Base-by-base conservation (phyloP, 495 filamentous ascomycete genomes). In the Trichocladium uniseriatum region DNA sequence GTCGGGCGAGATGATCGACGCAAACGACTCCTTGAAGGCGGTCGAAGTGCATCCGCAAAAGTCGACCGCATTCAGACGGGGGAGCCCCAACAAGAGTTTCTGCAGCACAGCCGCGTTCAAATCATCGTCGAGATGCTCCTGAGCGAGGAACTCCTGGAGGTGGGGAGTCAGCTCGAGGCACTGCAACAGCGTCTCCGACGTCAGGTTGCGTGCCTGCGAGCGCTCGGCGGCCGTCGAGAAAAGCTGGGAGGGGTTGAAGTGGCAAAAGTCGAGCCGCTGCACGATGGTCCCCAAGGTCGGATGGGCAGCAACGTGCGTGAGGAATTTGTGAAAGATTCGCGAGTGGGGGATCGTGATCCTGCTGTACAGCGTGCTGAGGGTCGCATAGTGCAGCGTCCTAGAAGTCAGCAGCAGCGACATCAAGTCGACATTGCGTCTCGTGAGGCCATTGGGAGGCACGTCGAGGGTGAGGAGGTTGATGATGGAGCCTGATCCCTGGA, bases 291-390 rank as follows among this genome's bases (percentile, higher is more conserved):
- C 87, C 43, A 90, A 72, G 11, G 80, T 76, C 11, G 80, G 81
- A 61, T 90, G 79, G 41, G 76, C 71, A 14, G 74, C 66, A 57
- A 92, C 86, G 57, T 87, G 86, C 48, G 73, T 69, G 27, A 90
- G 77, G 51, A 90, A 88, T 67, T 94, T 94, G 56, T 80, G 82
- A 68, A 90, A 94, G 62, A 91, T 87, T 38, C 81, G 66, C 13
- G 88, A 92, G 68, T 91, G 88, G 5, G 88, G 88, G 57, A 94
- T 83, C 19, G 86, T 90, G 71, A 92, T 86, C 62, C 85, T 80
- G 56, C 78, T 73, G 71, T 92, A 92, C 34, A 94, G 77, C 37
- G 86, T 86, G 38, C 76, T 77, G 24, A 92, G 69, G 13, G 87
- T 91, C 18, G 83, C 83, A 14, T 79, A 77, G 61, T 91, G 85